These are phyloP conservation scores for Vitis riparia DNA, from an alignment of 164 flowering plant genomes.

Conservation along the genomic window DNA sequence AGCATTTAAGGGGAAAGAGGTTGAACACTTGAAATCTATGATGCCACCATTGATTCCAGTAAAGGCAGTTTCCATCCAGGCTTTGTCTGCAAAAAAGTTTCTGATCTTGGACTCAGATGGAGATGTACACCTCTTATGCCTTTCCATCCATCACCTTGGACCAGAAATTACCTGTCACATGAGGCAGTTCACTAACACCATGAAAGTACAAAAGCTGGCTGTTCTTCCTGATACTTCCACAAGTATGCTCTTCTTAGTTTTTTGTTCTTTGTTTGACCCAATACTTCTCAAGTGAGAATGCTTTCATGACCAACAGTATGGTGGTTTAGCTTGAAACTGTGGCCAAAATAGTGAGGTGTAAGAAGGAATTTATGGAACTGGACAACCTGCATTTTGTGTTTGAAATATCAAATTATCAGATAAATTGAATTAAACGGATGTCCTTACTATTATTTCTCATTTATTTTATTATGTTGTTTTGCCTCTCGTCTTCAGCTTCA, in stretches of 20 bases:
- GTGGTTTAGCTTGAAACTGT: no score
- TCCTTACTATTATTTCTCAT: not conserved
- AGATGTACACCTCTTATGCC: slow-evolving; percentile 51
- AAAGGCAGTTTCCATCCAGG: slow-evolving; percentile 67
- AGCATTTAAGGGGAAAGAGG: slow-evolving; percentile 38
- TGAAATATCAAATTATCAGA: not conserved
- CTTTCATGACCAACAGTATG: not conserved
- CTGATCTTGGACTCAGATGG: slow-evolving; percentile 76
- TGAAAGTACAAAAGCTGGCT: slow-evolving; percentile 68
- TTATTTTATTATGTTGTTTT: not conserved
- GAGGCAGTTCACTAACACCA: slow-evolving; percentile 48
- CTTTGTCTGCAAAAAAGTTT: slow-evolving; percentile 53
- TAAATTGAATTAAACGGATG: not conserved
- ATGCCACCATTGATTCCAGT: slow-evolving; percentile 19
- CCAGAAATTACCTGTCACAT: slow-evolving; percentile 35
- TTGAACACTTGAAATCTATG: slow-evolving; percentile 23
- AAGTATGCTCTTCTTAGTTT: slow-evolving; percentile 32
- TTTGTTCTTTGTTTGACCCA: not conserved
- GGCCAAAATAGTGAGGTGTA: no score
- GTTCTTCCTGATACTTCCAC: slow-evolving; percentile 57
- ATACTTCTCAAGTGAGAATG: no score
- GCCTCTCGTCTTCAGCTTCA: not conserved
- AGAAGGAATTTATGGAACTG: no score
- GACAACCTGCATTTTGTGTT: no score
- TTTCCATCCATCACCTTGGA: slow-evolving; percentile 34